Conservation (phyloP, 2,329 filamentous ascomycete genomes). For the Nothophoma quercina region DNA sequence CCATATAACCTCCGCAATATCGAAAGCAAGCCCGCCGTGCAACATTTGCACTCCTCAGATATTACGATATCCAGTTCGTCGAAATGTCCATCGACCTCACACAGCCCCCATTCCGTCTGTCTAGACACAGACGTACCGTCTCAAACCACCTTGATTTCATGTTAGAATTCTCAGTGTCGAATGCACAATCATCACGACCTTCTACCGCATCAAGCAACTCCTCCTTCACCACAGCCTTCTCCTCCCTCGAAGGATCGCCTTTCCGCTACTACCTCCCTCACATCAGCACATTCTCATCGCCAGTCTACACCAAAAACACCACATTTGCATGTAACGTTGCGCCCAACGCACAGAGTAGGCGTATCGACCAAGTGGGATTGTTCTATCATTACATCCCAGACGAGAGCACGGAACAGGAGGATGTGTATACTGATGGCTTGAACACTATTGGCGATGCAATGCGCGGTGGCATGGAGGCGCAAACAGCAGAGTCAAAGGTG, state of each 20-base stretch:
- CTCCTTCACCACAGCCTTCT: background rate
- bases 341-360: no score
- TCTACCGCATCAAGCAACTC: background rate
- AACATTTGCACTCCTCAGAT: no score
- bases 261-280: slow-evolving; percentile 5
- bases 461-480: background rate
- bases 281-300: background rate
- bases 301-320: background rate
- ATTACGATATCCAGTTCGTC: no score
- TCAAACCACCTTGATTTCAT: background rate
- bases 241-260: background rate
- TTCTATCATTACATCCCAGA: background rate
- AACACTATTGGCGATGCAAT: background rate
- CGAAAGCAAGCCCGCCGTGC: no score
- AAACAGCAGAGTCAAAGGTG: background rate
- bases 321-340: background rate
- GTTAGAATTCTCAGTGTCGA: slow-evolving; percentile 24
- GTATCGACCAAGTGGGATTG: background rate
- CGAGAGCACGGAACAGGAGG: background rate
- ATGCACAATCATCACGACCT: slow-evolving; percentile 24
- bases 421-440: background rate
- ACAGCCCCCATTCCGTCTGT: background rate
- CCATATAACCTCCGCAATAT: background rate
- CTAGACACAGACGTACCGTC: background rate
- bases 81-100: background rate